Evolutionary conservation across 257 asterid species (phyloP), one percentile per base, ranked within the genome.

Genomic region (Galeopsis tetrahit): DNA sequence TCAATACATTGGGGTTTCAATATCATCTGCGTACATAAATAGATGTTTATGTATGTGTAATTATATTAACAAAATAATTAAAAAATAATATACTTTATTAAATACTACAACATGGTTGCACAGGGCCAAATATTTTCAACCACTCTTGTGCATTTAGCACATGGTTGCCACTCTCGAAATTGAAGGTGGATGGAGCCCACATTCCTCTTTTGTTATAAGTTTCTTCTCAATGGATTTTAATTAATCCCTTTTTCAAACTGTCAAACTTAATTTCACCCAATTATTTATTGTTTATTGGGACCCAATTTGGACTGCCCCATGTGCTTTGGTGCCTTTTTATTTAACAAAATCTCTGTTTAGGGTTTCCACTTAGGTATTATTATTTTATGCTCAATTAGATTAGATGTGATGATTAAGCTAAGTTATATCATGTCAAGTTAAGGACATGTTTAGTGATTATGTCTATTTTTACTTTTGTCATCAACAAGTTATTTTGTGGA

Each of bases 221-320:
- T 78, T 74, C 73, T 56, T 44, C 78, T 71, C 64, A 69, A 72
- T 61, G 65, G 60, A 59, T 46, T 74, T 77, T 81, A 77, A 73
- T 77, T 81, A 77, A 73, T 69, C 57, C 58, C 72, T 72, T 77
- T 63, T 71, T 53, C 17, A 69, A 77, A 81, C 77, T 69, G 73
- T 71, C 78, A 68, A 71, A 68, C 67, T 72, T 73, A 63, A 11
- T 52, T 55, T 62, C 69, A 38, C 36, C 64, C n/a, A 68, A 39
- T 79, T 70, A 70, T 69, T 67, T 67, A 76, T 55, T 68, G 39
- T 62, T 17, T 52, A 48, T 71, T 77, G 81, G 78, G 43, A 68
- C 85, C 77, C 75, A 53, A 9, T 73, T 52, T 63, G 75, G 69
- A 49, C 67, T 75, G 80, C 80, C 85, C 75, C 83, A 78, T 82